Base-by-base conservation (phyloP, 371 early-diverging fungal species). In the Thermomucor indicae-seudaticae region DNA sequence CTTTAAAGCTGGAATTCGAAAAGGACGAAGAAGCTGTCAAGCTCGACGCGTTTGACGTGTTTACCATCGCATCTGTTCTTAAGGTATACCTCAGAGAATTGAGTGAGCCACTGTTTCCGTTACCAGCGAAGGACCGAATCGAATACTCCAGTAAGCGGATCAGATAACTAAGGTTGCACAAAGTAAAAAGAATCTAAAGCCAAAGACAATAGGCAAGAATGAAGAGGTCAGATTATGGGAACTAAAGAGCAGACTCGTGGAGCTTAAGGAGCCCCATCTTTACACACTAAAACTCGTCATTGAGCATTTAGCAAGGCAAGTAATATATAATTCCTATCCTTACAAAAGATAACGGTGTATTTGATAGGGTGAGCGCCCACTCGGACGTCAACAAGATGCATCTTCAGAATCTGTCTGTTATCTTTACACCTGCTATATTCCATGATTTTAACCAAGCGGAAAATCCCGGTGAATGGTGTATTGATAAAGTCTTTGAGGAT, bases 71-170 rank as follows among this genome's bases (percentile, higher is more conserved):
- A 2, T 72, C 75, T 0, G 75, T 86, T 2, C 61, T 88, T 22
- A 88, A 88, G 49, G 50, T 75, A 11, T 88, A 80, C 57, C 60
- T 88, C 4, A 68, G 88, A 4, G 79, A 84, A 50, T 50, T 88
- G 28, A 78, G 81, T 14, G 61, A 75, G 20, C 88, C 88, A 11
- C 42, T 87, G 29, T 78, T 86, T 50, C 67, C 71, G 10, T 64
- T 84, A 22, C 25, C 67, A 3, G 47, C 77, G 38, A 64, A 66
- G 16, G 79, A 79, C 8, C 67, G 85, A 3, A 64, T 69, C 30
- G 73, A 79, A 24, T 79, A 82, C 45, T 75, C 83, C 6, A 65
- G 83, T 82, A 77, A 62, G 62, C 58, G 12, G n/a, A 16, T 37
- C 5, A 16, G 16, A 37, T 5, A 7, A 32, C 10, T 19, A 37